A percentile compares a stretch with the other conserved stretches of the same genome.
Evolutionary conservation across 2,329 filamentous ascomycete genomes (phyloP).

Genomic region (Thyridium curvatum): DNA sequence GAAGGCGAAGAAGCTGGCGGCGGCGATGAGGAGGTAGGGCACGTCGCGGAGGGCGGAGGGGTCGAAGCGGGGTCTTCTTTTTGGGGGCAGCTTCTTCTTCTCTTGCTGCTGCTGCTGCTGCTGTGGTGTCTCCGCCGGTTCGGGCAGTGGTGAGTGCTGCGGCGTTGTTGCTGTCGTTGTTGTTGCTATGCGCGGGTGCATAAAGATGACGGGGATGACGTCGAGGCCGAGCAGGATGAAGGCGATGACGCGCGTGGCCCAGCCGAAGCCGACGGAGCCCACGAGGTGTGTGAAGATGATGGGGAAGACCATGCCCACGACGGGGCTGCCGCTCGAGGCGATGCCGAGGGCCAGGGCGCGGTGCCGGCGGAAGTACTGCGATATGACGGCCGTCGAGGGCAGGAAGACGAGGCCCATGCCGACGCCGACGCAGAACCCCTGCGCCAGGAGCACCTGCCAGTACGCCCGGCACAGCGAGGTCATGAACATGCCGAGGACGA

Average conservation of each 20-base stretch:
- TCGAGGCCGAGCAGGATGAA: conserved; percentile 38
- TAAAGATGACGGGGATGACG: conserved; percentile 28
- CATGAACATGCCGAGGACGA: conserved; percentile 36
- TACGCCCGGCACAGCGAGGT: conserved; percentile 35
- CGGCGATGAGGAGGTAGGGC: conserved; percentile 28
- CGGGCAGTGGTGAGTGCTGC: conserved; percentile 1
- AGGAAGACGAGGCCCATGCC: conserved; percentile 28
- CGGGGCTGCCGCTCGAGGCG: conserved; percentile 23
- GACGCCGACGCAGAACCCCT: conserved; percentile 30
- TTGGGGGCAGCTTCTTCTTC: too few species aligned
- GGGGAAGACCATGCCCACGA: conserved; percentile 38
- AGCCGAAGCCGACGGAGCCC: conserved; percentile 30
- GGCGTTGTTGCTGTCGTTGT: too few species aligned
- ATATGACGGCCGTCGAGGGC: conserved; percentile 27
- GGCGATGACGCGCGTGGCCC: conserved; percentile 41
- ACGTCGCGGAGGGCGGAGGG: conserved; percentile 26
- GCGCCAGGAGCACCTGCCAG: conserved; percentile 33
- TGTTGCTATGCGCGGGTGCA: conserved; percentile 29
- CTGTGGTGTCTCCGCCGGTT: conserved; percentile 6
- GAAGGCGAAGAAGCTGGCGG: conserved; percentile 31
- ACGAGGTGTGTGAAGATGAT: conserved; percentile 30
- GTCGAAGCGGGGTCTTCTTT: conserved; percentile 18
- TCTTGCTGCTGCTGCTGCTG: conserved; percentile 5
- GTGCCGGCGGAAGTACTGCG: conserved; percentile 29
- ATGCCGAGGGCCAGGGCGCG: conserved; percentile 25